Percentiles rank a stretch among this genome's conserved stretches.
Conservation (phyloP, 805 yeast genomes). For the Priceomyces fermenticarens region DNA sequence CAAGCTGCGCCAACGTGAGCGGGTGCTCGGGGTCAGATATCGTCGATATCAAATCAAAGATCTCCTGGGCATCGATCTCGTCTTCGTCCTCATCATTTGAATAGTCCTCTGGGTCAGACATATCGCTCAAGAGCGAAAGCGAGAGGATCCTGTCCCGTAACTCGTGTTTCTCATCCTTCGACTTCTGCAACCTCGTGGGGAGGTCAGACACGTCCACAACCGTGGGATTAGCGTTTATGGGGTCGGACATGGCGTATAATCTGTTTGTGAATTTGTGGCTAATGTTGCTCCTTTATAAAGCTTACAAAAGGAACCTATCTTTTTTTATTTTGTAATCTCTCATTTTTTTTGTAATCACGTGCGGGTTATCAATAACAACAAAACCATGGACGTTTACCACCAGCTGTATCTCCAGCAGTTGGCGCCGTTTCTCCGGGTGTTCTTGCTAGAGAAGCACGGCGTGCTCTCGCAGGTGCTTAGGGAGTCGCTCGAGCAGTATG, state of each 20-base stretch:
- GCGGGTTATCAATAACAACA: background rate
- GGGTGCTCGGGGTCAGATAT: constrained; percentile 99
- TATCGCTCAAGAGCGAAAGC: constrained; percentile 21
- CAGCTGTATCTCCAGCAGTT: constrained; percentile 24
- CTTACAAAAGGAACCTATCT: background rate
- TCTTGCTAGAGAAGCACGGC: constrained; percentile 9
- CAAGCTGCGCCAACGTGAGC: constrained; percentile 85
- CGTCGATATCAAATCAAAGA: constrained; percentile 78
- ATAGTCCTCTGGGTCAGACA: constrained; percentile 3
- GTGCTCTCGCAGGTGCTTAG: constrained; percentile 5
- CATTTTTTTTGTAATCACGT: too few relatives aligned
- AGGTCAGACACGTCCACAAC: constrained; percentile 71
- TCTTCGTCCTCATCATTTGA: constrained; percentile 42
- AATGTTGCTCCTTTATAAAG: too few relatives aligned
- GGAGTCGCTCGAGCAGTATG: constrained; percentile 13
- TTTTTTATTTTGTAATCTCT: too few relatives aligned
- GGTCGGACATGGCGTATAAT: constrained; percentile 59
- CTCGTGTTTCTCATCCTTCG: constrained; percentile 3
- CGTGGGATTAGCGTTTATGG: constrained; percentile 88
- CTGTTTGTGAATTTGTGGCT: background rate
- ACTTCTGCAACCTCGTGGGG: constrained; percentile 57
- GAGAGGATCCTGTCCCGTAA: constrained; percentile 20
- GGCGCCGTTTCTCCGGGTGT: constrained; percentile 30
- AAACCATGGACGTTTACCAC: constrained; percentile 31
- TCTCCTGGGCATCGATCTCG: constrained; percentile 82